Percentiles rank a stretch among this genome's conserved stretches.
Evolutionary conservation across 768 basidiomycete genomes (phyloP).

Genomic region (Mycena floridula): DNA sequence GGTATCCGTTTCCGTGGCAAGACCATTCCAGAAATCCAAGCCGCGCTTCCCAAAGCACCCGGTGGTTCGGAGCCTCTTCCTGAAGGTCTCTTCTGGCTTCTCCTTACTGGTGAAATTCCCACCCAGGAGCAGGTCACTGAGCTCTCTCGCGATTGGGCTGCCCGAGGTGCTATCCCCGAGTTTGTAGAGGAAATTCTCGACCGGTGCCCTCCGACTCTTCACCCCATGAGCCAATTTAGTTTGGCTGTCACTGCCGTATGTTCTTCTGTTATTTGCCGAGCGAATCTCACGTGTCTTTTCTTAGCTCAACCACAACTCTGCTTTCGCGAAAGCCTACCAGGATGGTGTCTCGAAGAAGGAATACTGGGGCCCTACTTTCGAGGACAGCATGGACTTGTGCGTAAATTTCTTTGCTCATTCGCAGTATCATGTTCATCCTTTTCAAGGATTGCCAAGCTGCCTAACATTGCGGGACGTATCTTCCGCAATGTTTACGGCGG

Average conservation of each 20-base stretch:
- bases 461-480: conserved; percentile 92
- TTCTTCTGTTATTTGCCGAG: conserved; percentile 6
- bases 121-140: conserved; percentile 82
- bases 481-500: conserved; percentile 84
- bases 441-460: conserved; percentile 87
- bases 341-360: conserved; percentile 91
- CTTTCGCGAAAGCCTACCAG: conserved; percentile 93
- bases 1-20: conserved; percentile 98
- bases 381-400: conserved; percentile 84
- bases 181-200: conserved; percentile 98
- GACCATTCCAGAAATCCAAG: conserved; percentile 87
- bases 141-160: conserved; percentile 92
- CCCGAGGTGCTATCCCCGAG: conserved; percentile 82
- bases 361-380: conserved; percentile 94
- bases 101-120: conserved; percentile 92
- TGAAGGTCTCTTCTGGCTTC: conserved; percentile 92
- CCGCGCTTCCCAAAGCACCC: conserved; percentile 82
- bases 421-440: conserved; percentile 4
- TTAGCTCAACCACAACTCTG: conserved; percentile 90
- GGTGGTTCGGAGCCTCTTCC: conserved; percentile 89
- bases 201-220: conserved; percentile 86
- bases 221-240: conserved; percentile 99
- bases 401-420: neutral
- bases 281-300: conserved; percentile 5
- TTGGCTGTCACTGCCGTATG: conserved; percentile 89